Conservation (phyloP, 2,329 filamentous ascomycete genomes). For the Paracoccidioides brasiliensis region DNA sequence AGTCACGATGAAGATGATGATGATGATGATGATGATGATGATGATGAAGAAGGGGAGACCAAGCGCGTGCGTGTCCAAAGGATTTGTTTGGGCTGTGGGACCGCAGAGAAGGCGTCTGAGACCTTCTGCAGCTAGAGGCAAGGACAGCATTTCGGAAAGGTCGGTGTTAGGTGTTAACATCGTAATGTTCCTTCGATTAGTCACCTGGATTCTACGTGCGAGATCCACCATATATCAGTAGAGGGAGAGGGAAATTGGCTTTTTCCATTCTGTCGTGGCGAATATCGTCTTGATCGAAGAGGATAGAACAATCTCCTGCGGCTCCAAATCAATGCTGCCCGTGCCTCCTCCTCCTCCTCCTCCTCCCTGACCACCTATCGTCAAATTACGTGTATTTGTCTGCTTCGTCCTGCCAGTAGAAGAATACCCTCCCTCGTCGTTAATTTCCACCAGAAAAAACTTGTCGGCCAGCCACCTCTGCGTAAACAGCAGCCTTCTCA, state of each 20-base stretch:
- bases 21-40: not conserved
- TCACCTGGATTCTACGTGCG: not conserved
- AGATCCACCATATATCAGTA: not conserved
- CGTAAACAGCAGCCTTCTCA: slow-evolving; percentile 14
- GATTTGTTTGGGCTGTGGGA: not conserved
- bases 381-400: not conserved
- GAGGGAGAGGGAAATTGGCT: not conserved
- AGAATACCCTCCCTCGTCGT: not conserved
- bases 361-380: not conserved
- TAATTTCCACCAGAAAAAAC: slow-evolving; percentile 11
- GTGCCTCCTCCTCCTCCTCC: not conserved
- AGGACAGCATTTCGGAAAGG: not conserved
- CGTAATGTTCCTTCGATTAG: not conserved
- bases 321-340: not conserved
- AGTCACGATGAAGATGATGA: not conserved
- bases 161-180: no score
- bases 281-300: not conserved
- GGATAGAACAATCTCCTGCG: not conserved
- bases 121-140: not conserved
- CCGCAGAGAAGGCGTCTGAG: not conserved
- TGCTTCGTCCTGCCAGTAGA: not conserved
- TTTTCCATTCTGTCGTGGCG: not conserved
- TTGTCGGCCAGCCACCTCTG: slow-evolving; percentile 12
- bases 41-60: not conserved
- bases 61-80: not conserved